These are phyloP conservation scores for Starmerella davenportii DNA, from an alignment of 805 yeast genomes.

Conservation along the genomic window DNA sequence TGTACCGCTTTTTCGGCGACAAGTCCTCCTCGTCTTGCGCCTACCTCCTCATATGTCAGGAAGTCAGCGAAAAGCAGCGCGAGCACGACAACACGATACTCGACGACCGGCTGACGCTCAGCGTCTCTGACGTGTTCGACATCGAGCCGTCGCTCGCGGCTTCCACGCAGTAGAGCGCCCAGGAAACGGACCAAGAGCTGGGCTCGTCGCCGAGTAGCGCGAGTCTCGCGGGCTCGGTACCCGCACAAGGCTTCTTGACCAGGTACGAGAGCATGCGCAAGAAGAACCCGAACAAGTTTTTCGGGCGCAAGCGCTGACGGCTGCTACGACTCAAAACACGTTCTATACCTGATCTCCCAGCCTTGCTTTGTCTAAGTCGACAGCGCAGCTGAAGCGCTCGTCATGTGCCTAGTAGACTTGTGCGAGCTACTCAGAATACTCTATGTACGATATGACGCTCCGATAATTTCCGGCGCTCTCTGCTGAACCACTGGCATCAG, in stretches of 20 bases:
- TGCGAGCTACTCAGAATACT: too few relatives aligned
- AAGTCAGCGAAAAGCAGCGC: slow-evolving; percentile 22
- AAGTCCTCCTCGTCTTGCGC: slow-evolving; percentile 81
- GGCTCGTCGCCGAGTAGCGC: too few relatives aligned
- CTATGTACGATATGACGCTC: too few relatives aligned
- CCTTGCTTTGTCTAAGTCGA: too few relatives aligned
- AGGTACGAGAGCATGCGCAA: slow-evolving; percentile 1
- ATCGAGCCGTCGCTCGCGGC: neutral
- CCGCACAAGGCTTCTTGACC: neutral
- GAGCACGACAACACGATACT: slow-evolving; percentile 6
- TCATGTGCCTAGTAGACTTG: too few relatives aligned
- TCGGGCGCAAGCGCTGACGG: neutral
- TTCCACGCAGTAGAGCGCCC: too few relatives aligned
- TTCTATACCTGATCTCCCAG: too few relatives aligned
- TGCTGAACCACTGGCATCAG: too few relatives aligned
- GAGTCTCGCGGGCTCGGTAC: neutral
- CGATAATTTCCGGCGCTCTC: too few relatives aligned
- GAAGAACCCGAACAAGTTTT: neutral
- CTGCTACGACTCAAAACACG: too few relatives aligned
- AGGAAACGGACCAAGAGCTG: too few relatives aligned
- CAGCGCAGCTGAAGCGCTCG: too few relatives aligned
- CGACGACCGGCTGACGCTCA: neutral
- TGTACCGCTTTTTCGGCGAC: slow-evolving; percentile 73
- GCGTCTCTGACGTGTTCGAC: neutral
- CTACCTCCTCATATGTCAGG: slow-evolving; percentile 68